Base-by-base conservation (phyloP, 345 rosid genomes). In the Moricandia arvensis region DNA sequence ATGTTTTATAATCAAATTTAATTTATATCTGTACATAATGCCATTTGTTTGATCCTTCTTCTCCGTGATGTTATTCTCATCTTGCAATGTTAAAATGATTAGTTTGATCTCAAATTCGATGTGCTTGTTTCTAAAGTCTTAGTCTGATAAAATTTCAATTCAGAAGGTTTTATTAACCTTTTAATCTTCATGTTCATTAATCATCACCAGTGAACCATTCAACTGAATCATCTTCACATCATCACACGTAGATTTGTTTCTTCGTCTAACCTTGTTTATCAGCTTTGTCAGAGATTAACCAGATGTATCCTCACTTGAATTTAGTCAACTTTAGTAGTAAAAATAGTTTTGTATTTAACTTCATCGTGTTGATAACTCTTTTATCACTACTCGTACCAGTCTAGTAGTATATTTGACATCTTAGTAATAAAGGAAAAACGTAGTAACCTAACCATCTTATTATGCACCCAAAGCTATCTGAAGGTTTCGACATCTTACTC, bases 21-120 rank as follows among this genome's bases (percentile, higher is more conserved):
- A 76, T 69, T 70, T 68, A 45, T 76, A 45, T 45, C 15, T 76
- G 71, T 63, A 69, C 66, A 69, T 11, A 76, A n/a, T 76, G 75
- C 60, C 71, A 21, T 76, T 63, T 54, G 66, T 76, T 69, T 13
- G 45, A 16, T 27, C 8, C 57, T 12, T 55, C 24, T 49, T 49
- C 55, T 16, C 55, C 16, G 55, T 49, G 55, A 49, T 49, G 24
- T 49, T 49, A 49, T 16, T 49, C 55, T 49, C 55, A 49, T 5
- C 54, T 5, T 37, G 63, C 53, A 63, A 64, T 73, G 31, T 64
- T 38, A 49, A 15, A 65, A 43, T 6, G 53, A 60, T 60, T 49
- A 31, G 41, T 68, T 60, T 75, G 73, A 75, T 75, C 18, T 12
- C 21, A 54, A 8, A 8, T 74, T 38, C 21, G 26, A 57, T 18